A percentile compares a stretch with the other conserved stretches of the same genome.
Evolutionary conservation across 1,284 basidiomycete genomes (phyloP).

Genomic region (Cutaneotrichosporon dermatis): DNA sequence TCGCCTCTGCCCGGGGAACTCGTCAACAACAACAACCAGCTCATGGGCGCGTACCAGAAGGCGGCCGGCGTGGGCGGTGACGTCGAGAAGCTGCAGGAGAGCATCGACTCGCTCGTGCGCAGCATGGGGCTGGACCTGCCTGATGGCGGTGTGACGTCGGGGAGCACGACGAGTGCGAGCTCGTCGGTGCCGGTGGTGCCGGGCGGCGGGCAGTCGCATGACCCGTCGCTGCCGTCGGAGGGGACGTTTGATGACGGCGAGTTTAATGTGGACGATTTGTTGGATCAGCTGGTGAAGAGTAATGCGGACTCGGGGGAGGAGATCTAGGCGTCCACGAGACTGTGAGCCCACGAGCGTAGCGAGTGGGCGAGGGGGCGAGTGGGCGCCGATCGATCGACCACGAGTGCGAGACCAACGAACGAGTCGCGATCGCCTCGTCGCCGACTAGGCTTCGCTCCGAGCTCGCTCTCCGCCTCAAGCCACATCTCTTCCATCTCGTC

Average conservation of each 20-base stretch:
- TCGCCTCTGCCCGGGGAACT: conserved; percentile 35
- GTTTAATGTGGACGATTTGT: conserved; percentile 44
- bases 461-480: too few relatives aligned
- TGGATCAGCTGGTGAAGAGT: conserved; percentile 32
- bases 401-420: too few relatives aligned
- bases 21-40: conserved; percentile 33
- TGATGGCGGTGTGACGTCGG: not conserved
- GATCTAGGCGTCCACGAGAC: not conserved
- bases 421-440: too few relatives aligned
- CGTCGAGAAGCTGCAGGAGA: conserved; percentile 65
- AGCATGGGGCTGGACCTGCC: conserved; percentile 59
- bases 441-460: too few relatives aligned
- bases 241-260: conserved; percentile 25
- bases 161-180: not conserved
- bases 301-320: conserved; percentile 3
- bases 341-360: too few relatives aligned
- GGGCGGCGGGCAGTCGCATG: not conserved
- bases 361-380: too few relatives aligned
- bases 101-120: conserved; percentile 68
- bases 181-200: not conserved
- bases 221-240: conserved; percentile 8
- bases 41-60: conserved; percentile 60
- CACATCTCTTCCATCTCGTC: too few relatives aligned
- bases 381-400: too few relatives aligned
- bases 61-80: conserved; percentile 65